Evolutionary conservation across 2,329 filamentous ascomycete species (phyloP).

Genomic region (Trichophyton simii): DNA sequence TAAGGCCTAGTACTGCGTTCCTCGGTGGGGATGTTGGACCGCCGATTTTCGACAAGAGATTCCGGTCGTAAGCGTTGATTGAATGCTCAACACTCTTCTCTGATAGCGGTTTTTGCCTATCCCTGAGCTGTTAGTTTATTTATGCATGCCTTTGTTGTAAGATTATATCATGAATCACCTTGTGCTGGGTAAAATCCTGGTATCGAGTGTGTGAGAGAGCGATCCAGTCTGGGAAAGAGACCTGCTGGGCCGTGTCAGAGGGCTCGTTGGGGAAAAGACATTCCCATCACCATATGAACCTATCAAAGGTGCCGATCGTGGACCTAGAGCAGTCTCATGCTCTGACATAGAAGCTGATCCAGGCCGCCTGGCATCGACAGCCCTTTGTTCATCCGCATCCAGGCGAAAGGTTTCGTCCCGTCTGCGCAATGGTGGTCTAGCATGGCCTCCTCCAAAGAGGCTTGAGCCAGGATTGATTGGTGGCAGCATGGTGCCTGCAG

Average conservation of each 20-base stretch:
- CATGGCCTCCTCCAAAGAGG: conserved; percentile 34
- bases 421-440: conserved; percentile 25
- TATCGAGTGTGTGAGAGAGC: not conserved
- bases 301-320: not conserved
- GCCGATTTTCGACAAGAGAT: conserved; percentile 49
- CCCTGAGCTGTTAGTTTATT: not conserved
- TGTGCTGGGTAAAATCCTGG: not conserved
- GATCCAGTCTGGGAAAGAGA: not conserved
- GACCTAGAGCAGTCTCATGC: not conserved
- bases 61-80: conserved; percentile 51
- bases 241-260: not conserved
- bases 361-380: not conserved
- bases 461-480: conserved; percentile 40
- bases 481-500: conserved; percentile 22
- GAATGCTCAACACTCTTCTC: conserved; percentile 45
- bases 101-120: conserved; percentile 47
- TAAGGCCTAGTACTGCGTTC: conserved; percentile 22
- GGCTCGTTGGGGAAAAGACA: not conserved
- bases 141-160: not conserved
- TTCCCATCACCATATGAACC: not conserved
- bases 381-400: not conserved
- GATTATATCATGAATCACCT: not conserved
- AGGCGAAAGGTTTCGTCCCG: conserved; percentile 17
- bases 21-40: conserved; percentile 46
- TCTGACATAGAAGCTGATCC: not conserved